Evolutionary conservation across 2,329 filamentous ascomycete species (phyloP), one percentile per base, ranked within the genome.

Genomic region (Bipolaris sorokiniana): DNA sequence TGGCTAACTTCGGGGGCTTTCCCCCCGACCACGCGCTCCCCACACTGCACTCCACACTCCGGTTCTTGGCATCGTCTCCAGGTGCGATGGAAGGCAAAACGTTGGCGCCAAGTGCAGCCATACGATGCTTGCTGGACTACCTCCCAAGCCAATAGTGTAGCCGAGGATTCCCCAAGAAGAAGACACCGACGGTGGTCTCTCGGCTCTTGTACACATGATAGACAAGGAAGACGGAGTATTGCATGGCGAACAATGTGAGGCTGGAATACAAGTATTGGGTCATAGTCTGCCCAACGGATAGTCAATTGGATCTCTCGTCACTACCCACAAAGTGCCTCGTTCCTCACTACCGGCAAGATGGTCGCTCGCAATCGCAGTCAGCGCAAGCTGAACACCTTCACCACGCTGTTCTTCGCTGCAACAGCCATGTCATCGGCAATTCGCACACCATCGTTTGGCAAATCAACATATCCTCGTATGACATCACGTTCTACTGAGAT

Each of bases 11-110:
- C 48, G 58, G 50, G 38, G 22, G 37, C 38, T 49, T 50, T 52
- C 46, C 37, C 28, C 42, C 51, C 53, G 37, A 51, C 51, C 36
- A 41, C 48, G 26, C 33, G 20, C 40, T 36, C 55, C 40, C 51
- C 51, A 58, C 45, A 57, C 54, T 56, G 57, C 51, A 62, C 61
- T 61, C 61, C 59, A 53, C 61, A 60, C 46, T 51, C 46, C 31
- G 40, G 9, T 6, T 31, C 63, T 65, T 65, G 61, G 63, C 63
- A 53, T 54, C 40, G n/a, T 49, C 18, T 20, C 23, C 46, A 46
- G 37, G 23, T 48, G 28, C 49, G 48, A 49, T 34, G 18, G 3
- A 33, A 20, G 45, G 51, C 55, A 54, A 47, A 31, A 20, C 15
- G 15, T 15, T 36, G 11, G 40, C 20, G 55, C 55, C 37, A 46